Percentiles rank a stretch among this genome's conserved stretches.
These are phyloP conservation scores for Spinellus fusiger DNA, from an alignment of 192 early-diverging fungal species.

Conservation along the genomic window DNA sequence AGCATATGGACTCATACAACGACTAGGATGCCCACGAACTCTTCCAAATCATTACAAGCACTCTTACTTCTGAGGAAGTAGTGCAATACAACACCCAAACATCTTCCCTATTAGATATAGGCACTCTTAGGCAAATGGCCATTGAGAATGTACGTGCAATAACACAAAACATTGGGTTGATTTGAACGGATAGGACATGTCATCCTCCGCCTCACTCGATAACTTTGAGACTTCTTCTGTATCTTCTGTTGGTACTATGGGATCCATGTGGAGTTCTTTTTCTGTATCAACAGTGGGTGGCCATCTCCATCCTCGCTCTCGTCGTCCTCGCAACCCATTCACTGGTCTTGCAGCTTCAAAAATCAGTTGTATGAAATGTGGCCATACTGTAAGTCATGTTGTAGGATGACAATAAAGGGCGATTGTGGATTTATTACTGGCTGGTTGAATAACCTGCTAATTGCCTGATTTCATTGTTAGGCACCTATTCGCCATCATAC, in stretches of 20 bases:
- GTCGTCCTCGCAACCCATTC: conserved; percentile 46
- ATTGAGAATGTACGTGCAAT: background rate
- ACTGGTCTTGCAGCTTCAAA: conserved; percentile 63
- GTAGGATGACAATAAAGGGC: background rate
- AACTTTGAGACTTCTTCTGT: conserved; percentile 29
- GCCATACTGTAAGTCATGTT: conserved; percentile 43
- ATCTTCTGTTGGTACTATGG: conserved; percentile 29
- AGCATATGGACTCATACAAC: background rate
- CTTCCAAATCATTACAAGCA: conserved; percentile 75
- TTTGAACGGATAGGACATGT: background rate
- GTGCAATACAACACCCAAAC: conserved; percentile 17
- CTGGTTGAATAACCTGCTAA: too few relatives aligned
- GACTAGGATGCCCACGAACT: conserved; percentile 88
- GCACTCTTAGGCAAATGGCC: conserved; percentile 13
- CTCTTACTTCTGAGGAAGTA: conserved; percentile 66
- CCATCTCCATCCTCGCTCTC: conserved; percentile 18
- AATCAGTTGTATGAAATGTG: conserved; percentile 64
- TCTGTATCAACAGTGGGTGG: conserved; percentile 32
- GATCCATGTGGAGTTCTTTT: conserved; percentile 38
- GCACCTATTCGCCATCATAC: conserved; percentile 70
- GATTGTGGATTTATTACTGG: background rate
- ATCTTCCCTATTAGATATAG: conserved; percentile 25
- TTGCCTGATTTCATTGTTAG: conserved; percentile 2
- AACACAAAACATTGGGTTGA: background rate
- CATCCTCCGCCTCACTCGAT: conserved; percentile 11